A percentile compares a stretch with the other conserved stretches of the same genome.
phyloP scores from a whole-genome alignment of 2,329 filamentous ascomycete species.

The Knufia petricola region DNA sequence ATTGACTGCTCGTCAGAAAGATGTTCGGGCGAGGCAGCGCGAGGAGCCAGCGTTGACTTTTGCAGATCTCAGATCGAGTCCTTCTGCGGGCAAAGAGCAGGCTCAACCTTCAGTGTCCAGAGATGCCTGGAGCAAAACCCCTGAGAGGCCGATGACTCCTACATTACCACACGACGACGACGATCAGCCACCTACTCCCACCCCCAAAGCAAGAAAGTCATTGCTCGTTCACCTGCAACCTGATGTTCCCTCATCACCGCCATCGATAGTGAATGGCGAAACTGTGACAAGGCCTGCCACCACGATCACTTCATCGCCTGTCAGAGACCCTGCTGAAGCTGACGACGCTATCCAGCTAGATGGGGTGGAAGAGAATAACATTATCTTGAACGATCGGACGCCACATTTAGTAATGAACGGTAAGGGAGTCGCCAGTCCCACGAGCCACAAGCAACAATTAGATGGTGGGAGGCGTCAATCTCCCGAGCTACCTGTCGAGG shows the following conservation, averaged over 20 bases:
- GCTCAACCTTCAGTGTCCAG: conserved; percentile 11
- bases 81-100: conserved; percentile 21
- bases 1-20: conserved; percentile 69
- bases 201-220: conserved; percentile 18
- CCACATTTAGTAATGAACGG: background rate
- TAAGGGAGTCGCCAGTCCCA: too few relatives aligned
- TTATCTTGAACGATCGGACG: background rate
- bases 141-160: conserved; percentile 17
- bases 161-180: conserved; percentile 17
- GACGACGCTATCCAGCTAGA: conserved; percentile 7
- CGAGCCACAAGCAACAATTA: background rate
- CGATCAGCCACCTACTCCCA: conserved; percentile 21
- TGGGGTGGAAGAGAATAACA: conserved; percentile 9
- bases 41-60: conserved; percentile 57
- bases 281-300: background rate
- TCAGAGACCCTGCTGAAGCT: conserved; percentile 6
- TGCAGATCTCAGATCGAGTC: conserved; percentile 54
- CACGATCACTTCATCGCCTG: conserved; percentile 16
- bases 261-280: conserved; percentile 16
- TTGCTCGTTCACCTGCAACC: conserved; percentile 15
- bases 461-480: background rate
- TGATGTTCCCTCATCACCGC: conserved; percentile 23
- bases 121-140: conserved; percentile 14
- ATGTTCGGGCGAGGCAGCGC: conserved; percentile 64
- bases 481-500: background rate